These are phyloP conservation scores for Cudoniella acicularis DNA, from an alignment of 495 filamentous ascomycete species.

Conservation along the genomic window DNA sequence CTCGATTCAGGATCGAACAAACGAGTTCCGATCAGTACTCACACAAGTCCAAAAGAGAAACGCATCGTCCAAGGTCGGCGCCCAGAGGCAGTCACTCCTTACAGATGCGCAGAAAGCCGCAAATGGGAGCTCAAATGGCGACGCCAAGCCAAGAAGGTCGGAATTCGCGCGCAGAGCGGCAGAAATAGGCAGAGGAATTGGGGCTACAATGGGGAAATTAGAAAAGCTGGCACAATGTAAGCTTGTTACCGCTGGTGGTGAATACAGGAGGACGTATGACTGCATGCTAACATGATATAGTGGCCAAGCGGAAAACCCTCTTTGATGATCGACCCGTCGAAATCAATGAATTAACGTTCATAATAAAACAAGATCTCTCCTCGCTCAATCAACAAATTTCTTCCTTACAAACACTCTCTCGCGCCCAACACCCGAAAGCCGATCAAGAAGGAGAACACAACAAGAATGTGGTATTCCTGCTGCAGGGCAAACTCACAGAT, in stretches of 20 bases:
- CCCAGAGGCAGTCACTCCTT: slow-evolving; percentile 79
- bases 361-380: slow-evolving; percentile 96
- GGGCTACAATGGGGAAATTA: slow-evolving; percentile 88
- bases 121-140: slow-evolving; percentile 50
- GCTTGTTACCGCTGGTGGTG: slow-evolving; percentile 16
- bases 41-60: slow-evolving; percentile 74
- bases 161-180: slow-evolving; percentile 90
- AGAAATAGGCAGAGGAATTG: slow-evolving; percentile 86
- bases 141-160: slow-evolving; percentile 41
- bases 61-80: slow-evolving; percentile 62
- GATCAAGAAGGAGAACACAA: slow-evolving; percentile 95
- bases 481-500: slow-evolving; percentile 93
- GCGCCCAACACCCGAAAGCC: slow-evolving; percentile 67
- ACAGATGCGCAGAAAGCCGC: slow-evolving; percentile 67
- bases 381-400: slow-evolving; percentile 85
- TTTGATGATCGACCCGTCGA: slow-evolving; percentile 96
- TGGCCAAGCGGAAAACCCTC: slow-evolving; percentile 93
- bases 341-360: slow-evolving; percentile 91
- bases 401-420: slow-evolving; percentile 66
- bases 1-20: slow-evolving; percentile 94
- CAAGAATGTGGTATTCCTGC: slow-evolving; percentile 90
- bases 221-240: slow-evolving; percentile 83
- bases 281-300: slow-evolving; percentile 35
- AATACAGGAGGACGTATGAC: background rate
- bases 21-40: slow-evolving; percentile 89